Evolutionary conservation across 1,284 basidiomycete genomes (phyloP).

Genomic region (Omphalotus olearius): DNA sequence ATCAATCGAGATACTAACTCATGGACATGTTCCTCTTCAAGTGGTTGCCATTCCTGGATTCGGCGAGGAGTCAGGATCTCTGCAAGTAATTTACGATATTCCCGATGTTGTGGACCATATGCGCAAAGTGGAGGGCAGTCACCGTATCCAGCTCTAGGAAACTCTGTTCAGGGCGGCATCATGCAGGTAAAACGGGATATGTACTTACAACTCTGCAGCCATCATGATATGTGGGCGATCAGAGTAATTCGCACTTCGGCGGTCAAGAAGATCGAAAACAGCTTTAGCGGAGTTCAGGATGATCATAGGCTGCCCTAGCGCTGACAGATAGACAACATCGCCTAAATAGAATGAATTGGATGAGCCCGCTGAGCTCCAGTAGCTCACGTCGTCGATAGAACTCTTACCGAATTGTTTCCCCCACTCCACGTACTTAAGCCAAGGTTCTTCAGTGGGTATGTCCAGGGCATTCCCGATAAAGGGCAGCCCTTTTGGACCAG

Average conservation of each 20-base stretch:
- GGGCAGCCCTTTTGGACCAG: constrained; percentile 11
- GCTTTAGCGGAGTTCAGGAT: neutral
- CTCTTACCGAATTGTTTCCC: constrained; percentile 1
- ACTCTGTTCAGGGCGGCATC: neutral
- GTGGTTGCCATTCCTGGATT: neutral
- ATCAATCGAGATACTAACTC: constrained; percentile 7
- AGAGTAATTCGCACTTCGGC: neutral
- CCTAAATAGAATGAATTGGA: neutral
- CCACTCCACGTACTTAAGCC: constrained; percentile 3
- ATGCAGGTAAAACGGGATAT: neutral
- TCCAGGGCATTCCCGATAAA: constrained; percentile 10
- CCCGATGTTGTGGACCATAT: constrained; percentile 8
- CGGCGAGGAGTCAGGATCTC: constrained; percentile 5
- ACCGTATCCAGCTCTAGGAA: constrained; percentile 10
- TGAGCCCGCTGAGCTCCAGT: neutral
- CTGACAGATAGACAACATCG: neutral
- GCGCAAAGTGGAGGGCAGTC: constrained; percentile 7
- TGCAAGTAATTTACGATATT: constrained; percentile 9
- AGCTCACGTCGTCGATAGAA: neutral
- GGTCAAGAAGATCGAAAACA: neutral
- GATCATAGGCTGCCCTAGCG: neutral
- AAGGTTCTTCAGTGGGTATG: constrained; percentile 6
- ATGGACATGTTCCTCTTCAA: constrained; percentile 7
- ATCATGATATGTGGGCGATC: neutral
- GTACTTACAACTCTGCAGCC: neutral